Percentiles rank a stretch among this genome's conserved stretches.
phyloP scores from a whole-genome alignment of 2,329 filamentous ascomycete species.

The Fusarium sterilihyphosum region DNA sequence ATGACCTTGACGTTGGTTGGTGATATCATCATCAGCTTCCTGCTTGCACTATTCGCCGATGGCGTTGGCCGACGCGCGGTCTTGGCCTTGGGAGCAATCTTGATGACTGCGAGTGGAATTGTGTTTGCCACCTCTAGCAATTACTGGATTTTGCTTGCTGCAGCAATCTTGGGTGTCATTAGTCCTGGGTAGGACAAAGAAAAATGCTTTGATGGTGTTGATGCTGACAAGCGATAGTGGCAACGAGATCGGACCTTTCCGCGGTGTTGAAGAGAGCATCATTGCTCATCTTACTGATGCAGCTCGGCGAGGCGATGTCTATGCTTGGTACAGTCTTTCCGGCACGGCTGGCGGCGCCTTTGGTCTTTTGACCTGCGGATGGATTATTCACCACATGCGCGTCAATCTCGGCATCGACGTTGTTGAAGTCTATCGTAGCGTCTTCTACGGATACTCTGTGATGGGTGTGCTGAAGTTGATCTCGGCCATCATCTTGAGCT shows the following conservation, averaged over 20 bases:
- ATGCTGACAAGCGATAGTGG: constrained; percentile 53
- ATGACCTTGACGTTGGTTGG: constrained; percentile 72
- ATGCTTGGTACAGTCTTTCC: constrained; percentile 69
- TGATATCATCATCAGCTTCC: constrained; percentile 67
- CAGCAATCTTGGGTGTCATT: constrained; percentile 70
- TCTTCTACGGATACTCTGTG: constrained; percentile 56
- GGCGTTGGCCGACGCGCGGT: constrained; percentile 63
- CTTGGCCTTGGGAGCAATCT: constrained; percentile 61
- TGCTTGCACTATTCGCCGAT: constrained; percentile 69
- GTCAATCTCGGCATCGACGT: constrained; percentile 54
- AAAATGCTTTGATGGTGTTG: rapidly evolving
- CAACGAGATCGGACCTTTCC: constrained; percentile 72
- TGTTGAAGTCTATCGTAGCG: constrained; percentile 60
- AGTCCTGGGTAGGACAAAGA: constrained; percentile 57
- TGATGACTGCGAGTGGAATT: constrained; percentile 66
- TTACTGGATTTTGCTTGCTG: constrained; percentile 67
- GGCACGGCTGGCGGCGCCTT: constrained; percentile 69
- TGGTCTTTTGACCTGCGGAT: constrained; percentile 68
- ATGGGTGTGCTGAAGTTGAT: constrained; percentile 67
- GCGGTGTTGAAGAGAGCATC: constrained; percentile 69
- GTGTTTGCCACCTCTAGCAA: constrained; percentile 62
- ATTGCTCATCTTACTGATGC: constrained; percentile 64
- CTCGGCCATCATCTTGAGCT: constrained; percentile 60
- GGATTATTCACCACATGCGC: constrained; percentile 64
- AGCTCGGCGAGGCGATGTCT: constrained; percentile 62